Base-by-base conservation (phyloP, 306 rosid species). In the Quercus parvula region DNA sequence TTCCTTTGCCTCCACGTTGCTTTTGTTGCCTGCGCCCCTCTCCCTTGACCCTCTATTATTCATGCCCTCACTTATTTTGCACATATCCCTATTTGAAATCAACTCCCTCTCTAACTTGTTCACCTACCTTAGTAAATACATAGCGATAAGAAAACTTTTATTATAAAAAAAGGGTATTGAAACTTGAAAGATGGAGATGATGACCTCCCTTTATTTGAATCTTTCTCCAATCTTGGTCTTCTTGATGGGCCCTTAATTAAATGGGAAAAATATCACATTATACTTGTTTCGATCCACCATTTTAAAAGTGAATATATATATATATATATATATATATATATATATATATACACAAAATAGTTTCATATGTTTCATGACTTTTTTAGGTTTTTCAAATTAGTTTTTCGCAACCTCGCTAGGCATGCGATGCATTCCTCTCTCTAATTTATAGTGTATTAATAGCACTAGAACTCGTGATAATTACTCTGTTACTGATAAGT, bases 1-100 rank as follows among this genome's bases (percentile, higher is more conserved):
- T 87, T 84, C 63, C 83, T 88, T 84, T 70, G 71, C 88, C 75
- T 85, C 80, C 83, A 84, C 86, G 83, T 86, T 84, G 75, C 85
- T 78, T 35, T 41, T 41, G 83, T 86, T 84, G 75, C 85, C 80
- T 41, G 46, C 41, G 7, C 75, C 79, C 79, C 14, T 22, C 54
- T 78, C 9, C 38, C 54, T 78, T 81, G 51, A 63, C 81, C 38
- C 63, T 75, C 82, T 71, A 68, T 75, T 81, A 81, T 77, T 88
- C 74, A 46, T 55, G 27, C 67, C 67, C 69, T 80, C 76, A 78
- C 85, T 86, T 76, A 15, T 79, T 83, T 74, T 85, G 80, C 91
- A 81, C 87, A 73, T 85, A 73, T 84, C 74, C 88, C 86, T 17
- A 79, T 77, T 79, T 74, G 76, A 77, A 71, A 74, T 79, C 86